Conservation (phyloP, 495 filamentous ascomycete species). For the Amorphotheca resinae region DNA sequence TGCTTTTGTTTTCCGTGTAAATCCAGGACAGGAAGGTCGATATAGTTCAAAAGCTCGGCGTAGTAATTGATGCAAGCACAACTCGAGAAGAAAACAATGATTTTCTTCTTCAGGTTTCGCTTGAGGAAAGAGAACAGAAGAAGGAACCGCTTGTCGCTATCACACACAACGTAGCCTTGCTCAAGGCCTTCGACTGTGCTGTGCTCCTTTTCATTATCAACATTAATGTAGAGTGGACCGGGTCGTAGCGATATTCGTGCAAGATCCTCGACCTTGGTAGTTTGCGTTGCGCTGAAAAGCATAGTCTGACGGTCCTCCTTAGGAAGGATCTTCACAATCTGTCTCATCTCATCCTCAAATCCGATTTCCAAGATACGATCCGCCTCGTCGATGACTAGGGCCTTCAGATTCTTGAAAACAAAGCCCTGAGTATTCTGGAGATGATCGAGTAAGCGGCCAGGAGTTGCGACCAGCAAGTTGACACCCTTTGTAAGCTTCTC, state of each 20-base stretch:
- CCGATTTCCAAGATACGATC: conserved; percentile 92
- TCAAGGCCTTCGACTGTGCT: conserved; percentile 86
- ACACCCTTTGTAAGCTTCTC: conserved; percentile 91
- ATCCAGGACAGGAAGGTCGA: conserved; percentile 84
- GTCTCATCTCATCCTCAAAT: conserved; percentile 97
- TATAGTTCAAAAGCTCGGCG: conserved; percentile 87
- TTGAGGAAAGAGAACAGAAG: conserved; percentile 95
- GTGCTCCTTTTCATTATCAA: conserved; percentile 65
- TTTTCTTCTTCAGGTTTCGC: conserved; percentile 76
- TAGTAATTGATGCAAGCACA: conserved; percentile 94
- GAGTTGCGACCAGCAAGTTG: conserved; percentile 88
- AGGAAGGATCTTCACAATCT: conserved; percentile 92
- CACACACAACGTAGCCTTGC: conserved; percentile 89
- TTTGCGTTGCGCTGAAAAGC: conserved; percentile 96
- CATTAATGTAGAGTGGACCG: conserved; percentile 92
- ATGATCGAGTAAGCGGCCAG: conserved; percentile 86
- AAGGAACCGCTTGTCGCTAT: conserved; percentile 85
- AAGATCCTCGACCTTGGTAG: conserved; percentile 94
- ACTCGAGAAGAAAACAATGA: conserved; percentile 93
- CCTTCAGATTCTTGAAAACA: conserved; percentile 83
- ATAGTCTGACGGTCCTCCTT: conserved; percentile 84
- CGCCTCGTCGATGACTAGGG: conserved; percentile 83
- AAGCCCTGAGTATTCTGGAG: conserved; percentile 88
- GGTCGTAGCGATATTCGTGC: conserved; percentile 85
- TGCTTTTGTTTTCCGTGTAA: conserved; percentile 94